phyloP scores from a whole-genome alignment of 23 red algal species.

The Pyropia yezoensis region DNA sequence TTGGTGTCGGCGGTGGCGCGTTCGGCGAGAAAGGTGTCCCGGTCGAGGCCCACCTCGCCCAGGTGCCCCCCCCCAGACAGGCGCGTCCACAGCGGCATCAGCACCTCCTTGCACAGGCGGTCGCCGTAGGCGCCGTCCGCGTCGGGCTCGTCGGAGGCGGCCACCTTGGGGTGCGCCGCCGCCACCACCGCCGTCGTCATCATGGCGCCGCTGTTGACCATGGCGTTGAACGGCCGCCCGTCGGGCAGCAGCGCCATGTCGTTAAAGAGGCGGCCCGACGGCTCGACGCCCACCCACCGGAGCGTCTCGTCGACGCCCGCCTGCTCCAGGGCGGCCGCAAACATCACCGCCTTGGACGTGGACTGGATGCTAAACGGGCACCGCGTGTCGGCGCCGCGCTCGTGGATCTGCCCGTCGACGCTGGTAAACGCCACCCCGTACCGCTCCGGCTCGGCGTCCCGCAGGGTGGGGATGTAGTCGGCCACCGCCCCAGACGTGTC shows the following conservation, averaged over 20 bases:
- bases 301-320: conserved; percentile 10
- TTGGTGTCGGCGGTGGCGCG: conserved; percentile 27
- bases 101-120: conserved; percentile 11
- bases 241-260: conserved; percentile 29
- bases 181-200: conserved; percentile 34
- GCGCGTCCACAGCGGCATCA: conserved; percentile 16
- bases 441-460: conserved; percentile 13
- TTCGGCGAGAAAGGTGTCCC: conserved; percentile 36
- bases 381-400: conserved; percentile 13
- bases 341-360: conserved; percentile 35
- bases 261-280: conserved; percentile 32
- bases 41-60: conserved; percentile 16
- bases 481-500: conserved; percentile 10
- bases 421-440: conserved; percentile 35
- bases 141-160: conserved; percentile 5
- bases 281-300: conserved; percentile 32
- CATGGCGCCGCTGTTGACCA: conserved; percentile 41
- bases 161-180: conserved; percentile 16
- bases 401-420: conserved; percentile 32
- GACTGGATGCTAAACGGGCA: conserved; percentile 26
- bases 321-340: conserved; percentile 23
- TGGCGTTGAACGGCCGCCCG: conserved; percentile 27
- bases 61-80: conserved; percentile 14
- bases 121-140: conserved; percentile 13
- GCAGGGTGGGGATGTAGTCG: conserved; percentile 43